phyloP scores from a whole-genome alignment of 2,329 filamentous ascomycete species.

The Leptodontidium sp. region DNA sequence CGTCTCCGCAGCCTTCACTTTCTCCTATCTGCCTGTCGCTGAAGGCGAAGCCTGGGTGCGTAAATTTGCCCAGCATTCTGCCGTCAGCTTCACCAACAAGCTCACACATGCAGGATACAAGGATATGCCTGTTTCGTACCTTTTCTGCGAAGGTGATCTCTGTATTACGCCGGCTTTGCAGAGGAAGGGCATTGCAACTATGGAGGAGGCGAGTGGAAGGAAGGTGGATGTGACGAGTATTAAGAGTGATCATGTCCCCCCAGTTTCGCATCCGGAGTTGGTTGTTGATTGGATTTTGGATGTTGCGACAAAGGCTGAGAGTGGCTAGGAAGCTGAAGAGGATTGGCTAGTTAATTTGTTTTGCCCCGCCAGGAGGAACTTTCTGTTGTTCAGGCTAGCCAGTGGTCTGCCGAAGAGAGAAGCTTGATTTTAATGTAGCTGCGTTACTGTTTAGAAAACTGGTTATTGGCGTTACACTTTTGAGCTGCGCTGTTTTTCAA shows the following conservation, averaged over 20 bases:
- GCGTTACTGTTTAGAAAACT: too few species aligned
- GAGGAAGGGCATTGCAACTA: conserved; percentile 46
- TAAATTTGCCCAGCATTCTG: conserved; percentile 47
- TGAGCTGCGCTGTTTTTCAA: too few species aligned
- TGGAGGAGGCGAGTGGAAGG: conserved; percentile 48
- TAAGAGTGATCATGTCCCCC: conserved; percentile 49
- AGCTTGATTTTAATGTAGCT: too few species aligned
- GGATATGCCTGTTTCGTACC: conserved; percentile 51
- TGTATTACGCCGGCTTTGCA: conserved; percentile 47
- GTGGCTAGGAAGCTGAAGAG: too few species aligned
- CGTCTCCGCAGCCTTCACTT: conserved; percentile 30
- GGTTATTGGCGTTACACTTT: too few species aligned
- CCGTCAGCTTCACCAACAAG: conserved; percentile 46
- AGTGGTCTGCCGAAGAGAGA: too few species aligned
- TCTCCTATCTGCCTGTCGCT: conserved; percentile 43
- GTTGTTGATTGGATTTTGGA: conserved; percentile 23
- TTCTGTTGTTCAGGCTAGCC: too few species aligned
- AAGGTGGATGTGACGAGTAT: conserved; percentile 51
- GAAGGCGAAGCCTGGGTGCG: conserved; percentile 36
- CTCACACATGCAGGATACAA: conserved; percentile 53
- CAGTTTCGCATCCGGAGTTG: conserved; percentile 40
- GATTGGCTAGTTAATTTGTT: too few species aligned
- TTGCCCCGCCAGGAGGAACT: too few species aligned
- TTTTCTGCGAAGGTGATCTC: conserved; percentile 50
- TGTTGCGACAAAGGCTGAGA: too few species aligned